These are phyloP conservation scores for Thelonectria olida DNA, from an alignment of 2,329 filamentous ascomycete species.

Conservation along the genomic window DNA sequence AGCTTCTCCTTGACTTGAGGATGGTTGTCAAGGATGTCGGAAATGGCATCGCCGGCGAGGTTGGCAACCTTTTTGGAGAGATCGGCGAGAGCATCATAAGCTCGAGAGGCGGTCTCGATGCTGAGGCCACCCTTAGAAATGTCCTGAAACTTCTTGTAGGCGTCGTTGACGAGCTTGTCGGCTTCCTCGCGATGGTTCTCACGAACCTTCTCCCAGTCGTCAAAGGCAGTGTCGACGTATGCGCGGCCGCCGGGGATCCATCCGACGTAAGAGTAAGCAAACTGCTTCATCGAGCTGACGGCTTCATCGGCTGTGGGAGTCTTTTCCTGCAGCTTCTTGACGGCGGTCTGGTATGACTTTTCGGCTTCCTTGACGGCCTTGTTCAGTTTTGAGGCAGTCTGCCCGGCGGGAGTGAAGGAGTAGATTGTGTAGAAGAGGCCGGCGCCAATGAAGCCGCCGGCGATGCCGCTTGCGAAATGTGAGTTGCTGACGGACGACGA, in stretches of 20 bases:
- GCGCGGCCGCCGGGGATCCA: constrained; percentile 76
- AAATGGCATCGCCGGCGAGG: constrained; percentile 69
- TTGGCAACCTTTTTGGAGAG: constrained; percentile 66
- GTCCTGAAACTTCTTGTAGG: constrained; percentile 73
- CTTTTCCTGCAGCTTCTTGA: constrained; percentile 67
- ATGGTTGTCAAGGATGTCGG: constrained; percentile 77
- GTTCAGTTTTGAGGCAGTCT: constrained; percentile 52
- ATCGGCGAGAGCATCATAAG: constrained; percentile 70
- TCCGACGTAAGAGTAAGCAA: constrained; percentile 73
- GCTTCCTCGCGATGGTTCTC: constrained; percentile 75
- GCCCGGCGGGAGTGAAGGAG: constrained; percentile 56
- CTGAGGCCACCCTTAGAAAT: constrained; percentile 68
- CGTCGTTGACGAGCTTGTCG: constrained; percentile 72
- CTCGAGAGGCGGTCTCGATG: constrained; percentile 68
- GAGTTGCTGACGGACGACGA: constrained; percentile 33
- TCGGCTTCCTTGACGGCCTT: constrained; percentile 63
- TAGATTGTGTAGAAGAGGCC: constrained; percentile 54
- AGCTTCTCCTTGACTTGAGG: constrained; percentile 77
- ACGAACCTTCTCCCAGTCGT: constrained; percentile 74
- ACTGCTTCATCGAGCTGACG: constrained; percentile 70
- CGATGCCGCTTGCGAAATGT: constrained; percentile 52
- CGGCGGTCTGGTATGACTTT: constrained; percentile 67
- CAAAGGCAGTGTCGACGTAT: constrained; percentile 75
- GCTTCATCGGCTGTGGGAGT: constrained; percentile 75
- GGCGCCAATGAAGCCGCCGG: constrained; percentile 55